These are phyloP conservation scores for Phytophthora tentaculata DNA, from an alignment of 352 stramenopile species.

Conservation along the genomic window DNA sequence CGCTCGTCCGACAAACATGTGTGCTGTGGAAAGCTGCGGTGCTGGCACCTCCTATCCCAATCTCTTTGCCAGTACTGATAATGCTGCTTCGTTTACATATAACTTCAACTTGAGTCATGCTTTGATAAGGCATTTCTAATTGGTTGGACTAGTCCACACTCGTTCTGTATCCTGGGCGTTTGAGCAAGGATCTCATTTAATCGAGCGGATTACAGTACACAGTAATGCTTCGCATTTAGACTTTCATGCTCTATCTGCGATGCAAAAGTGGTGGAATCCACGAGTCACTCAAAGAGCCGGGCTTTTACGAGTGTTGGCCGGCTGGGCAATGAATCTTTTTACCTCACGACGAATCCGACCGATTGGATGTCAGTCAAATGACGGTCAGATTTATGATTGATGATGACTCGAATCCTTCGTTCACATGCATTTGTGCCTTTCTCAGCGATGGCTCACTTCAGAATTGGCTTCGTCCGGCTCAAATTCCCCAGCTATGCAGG, in stretches of 20 bases:
- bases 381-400: conserved; percentile 1
- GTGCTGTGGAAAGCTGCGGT: conserved; percentile 14
- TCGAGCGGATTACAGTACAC: conserved; percentile 15
- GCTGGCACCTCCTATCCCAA: conserved; percentile 11
- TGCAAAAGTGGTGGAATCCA: conserved; percentile 12
- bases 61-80: conserved; percentile 9
- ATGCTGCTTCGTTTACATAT: conserved; percentile 4
- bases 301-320: conserved; percentile 7
- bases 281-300: conserved; percentile 30
- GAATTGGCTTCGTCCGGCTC: conserved; percentile 20
- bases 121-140: conserved; percentile 14
- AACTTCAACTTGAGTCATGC: conserved; percentile 7
- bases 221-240: no score
- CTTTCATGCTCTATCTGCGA: no score
- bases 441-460: conserved; percentile 19
- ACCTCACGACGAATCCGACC: conserved; percentile 9
- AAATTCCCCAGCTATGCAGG: conserved; percentile 16
- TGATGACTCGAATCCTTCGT: conserved; percentile 20
- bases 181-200: no score
- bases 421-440: background rate
- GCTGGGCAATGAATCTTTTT: conserved; percentile 3
- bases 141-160: background rate
- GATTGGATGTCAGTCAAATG: conserved; percentile 24
- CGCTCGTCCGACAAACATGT: conserved; percentile 3
- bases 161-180: no score